Percentiles rank a stretch among this genome's conserved stretches.
Conservation (phyloP, 1,284 basidiomycete species). For the Dichomitus squalens region DNA sequence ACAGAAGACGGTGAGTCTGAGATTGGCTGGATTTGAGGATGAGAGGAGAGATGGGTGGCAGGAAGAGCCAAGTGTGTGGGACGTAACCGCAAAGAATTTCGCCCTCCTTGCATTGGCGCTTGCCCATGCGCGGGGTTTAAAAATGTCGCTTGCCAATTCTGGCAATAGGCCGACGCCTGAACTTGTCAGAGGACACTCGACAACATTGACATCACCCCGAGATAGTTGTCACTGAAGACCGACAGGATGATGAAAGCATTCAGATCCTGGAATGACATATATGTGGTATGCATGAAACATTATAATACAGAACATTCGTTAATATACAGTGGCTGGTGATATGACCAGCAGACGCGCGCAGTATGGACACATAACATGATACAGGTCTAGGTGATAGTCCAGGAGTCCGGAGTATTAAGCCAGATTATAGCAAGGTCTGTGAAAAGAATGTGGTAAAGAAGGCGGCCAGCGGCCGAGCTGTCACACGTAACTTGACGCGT, state of each 20-base stretch:
- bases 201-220: no score
- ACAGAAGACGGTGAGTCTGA: neutral
- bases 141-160: neutral
- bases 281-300: neutral
- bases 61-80: conserved; percentile 7
- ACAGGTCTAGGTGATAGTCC: no score
- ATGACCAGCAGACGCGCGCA: no score
- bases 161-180: neutral
- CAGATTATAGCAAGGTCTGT: neutral
- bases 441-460: neutral
- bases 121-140: conserved; percentile 1
- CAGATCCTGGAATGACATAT: no score
- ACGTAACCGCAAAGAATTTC: conserved; percentile 4
- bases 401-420: no score
- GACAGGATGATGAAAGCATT: no score
- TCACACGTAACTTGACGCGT: neutral
- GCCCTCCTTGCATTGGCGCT: conserved; percentile 1
- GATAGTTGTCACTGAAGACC: no score
- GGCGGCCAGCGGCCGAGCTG: neutral
- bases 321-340: neutral
- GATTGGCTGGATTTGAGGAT: neutral
- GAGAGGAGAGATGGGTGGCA: conserved; percentile 8
- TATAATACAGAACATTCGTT: neutral
- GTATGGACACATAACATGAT: no score
- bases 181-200: neutral